phyloP scores from a whole-genome alignment of 441 rosid species.

The Iberis amara region DNA sequence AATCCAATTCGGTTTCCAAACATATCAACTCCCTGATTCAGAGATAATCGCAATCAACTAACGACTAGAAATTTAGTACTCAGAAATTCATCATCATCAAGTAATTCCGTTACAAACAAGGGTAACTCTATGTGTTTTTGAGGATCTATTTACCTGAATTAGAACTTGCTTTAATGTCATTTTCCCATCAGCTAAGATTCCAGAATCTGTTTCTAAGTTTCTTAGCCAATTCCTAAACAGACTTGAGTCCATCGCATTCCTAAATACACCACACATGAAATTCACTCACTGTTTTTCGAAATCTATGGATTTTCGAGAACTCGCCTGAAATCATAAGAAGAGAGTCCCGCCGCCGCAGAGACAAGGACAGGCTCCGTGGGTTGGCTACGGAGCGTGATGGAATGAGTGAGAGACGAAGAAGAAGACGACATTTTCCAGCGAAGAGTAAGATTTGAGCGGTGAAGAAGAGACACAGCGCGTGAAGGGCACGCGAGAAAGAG shows the following conservation, averaged over 20 bases:
- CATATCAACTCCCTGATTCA: conserved; percentile 84
- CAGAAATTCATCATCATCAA: too few relatives aligned
- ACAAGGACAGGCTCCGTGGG: conserved; percentile 51
- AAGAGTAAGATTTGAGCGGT: conserved; percentile 1
- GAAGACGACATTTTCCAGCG: conserved; percentile 46
- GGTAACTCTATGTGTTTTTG: too few relatives aligned
- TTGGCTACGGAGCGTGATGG: conserved; percentile 50
- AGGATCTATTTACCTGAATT: conserved; percentile 48
- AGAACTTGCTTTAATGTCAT: conserved; percentile 62
- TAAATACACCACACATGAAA: conserved; percentile 18
- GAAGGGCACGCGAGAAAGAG: conserved; percentile 18
- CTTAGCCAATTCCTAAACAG: conserved; percentile 76
- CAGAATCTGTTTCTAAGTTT: conserved; percentile 64
- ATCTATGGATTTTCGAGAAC: neutral
- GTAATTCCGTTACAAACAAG: too few relatives aligned
- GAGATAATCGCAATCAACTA: neutral
- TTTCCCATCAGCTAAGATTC: conserved; percentile 56
- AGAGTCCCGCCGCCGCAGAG: conserved; percentile 54
- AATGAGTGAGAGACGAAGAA: conserved; percentile 36
- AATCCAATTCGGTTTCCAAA: conserved; percentile 74
- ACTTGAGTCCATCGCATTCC: conserved; percentile 62
- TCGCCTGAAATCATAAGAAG: conserved; percentile 64
- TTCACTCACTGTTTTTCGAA: neutral
- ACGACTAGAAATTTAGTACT: too few relatives aligned
- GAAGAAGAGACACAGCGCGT: conserved; percentile 23